Evolutionary conservation across 495 filamentous ascomycete species (phyloP).

Genomic region (Aspergillus cristatus): DNA sequence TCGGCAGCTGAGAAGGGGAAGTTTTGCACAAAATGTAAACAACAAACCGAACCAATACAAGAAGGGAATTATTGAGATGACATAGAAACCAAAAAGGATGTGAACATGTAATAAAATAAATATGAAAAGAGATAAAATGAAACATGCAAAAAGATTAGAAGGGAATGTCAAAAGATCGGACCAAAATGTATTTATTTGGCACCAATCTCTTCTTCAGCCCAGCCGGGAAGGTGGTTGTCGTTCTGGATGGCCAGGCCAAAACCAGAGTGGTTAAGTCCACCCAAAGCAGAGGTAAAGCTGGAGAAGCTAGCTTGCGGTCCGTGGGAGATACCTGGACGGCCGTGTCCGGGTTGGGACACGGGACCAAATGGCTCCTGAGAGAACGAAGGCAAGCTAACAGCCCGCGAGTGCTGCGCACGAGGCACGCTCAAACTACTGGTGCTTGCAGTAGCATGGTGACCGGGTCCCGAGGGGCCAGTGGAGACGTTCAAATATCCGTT

Average conservation of each 20-base stretch:
- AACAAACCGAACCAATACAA: slow-evolving; percentile 8
- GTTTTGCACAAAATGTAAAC: slow-evolving; percentile 12
- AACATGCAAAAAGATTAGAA: slow-evolving; percentile 14
- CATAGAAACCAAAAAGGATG: slow-evolving; percentile 1
- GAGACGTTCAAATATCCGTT: slow-evolving; percentile 52
- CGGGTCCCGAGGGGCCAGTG: slow-evolving; percentile 50
- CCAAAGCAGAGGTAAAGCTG: slow-evolving; percentile 46
- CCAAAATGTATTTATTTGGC: slow-evolving; percentile 44
- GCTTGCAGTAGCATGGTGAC: slow-evolving; percentile 54
- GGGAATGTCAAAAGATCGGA: slow-evolving; percentile 13
- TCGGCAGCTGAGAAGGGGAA: slow-evolving; percentile 5
- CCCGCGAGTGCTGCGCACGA: slow-evolving; percentile 69
- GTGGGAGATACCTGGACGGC: slow-evolving; percentile 38
- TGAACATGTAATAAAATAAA: slow-evolving; percentile 8
- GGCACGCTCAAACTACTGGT: slow-evolving; percentile 47
- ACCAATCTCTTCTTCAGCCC: slow-evolving; percentile 55
- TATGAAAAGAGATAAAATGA: slow-evolving; percentile 12
- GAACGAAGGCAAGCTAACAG: slow-evolving; percentile 74
- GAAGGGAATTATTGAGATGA: slow-evolving; percentile 18
- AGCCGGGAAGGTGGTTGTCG: slow-evolving; percentile 55
- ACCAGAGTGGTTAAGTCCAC: slow-evolving; percentile 47
- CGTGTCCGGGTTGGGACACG: slow-evolving; percentile 31
- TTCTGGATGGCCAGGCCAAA: slow-evolving; percentile 57
- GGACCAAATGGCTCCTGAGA: slow-evolving; percentile 51
- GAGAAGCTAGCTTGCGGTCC: slow-evolving; percentile 49